These are phyloP conservation scores for Pyrus communis DNA, from an alignment of 306 rosid species.

Conservation along the genomic window DNA sequence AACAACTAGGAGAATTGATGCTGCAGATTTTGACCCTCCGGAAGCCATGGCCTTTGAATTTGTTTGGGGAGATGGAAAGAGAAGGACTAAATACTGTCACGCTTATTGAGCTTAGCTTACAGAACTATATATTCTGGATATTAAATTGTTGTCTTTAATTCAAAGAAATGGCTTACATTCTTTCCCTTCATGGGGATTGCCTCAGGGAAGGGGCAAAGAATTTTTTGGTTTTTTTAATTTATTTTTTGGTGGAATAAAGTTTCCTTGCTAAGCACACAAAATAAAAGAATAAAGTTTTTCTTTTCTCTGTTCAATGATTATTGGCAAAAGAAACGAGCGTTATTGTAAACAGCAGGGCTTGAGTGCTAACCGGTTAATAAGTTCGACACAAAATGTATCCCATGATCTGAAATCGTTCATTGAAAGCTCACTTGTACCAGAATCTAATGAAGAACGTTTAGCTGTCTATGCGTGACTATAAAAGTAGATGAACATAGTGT, in stretches of 20 bases:
- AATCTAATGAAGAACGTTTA: too few relatives aligned
- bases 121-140: background rate
- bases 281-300: conserved; percentile 3
- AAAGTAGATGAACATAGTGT: too few relatives aligned
- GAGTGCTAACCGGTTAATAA: background rate
- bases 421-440: background rate
- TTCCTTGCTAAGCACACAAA: conserved; percentile 6
- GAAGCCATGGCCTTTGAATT: conserved; percentile 47
- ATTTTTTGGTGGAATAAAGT: conserved; percentile 9
- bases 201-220: conserved; percentile 37
- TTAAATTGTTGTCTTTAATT: conserved; percentile 27
- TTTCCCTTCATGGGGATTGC: conserved; percentile 44
- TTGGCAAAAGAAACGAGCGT: background rate
- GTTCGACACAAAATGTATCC: background rate
- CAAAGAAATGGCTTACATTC: conserved; percentile 50
- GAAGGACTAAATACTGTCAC: conserved; percentile 11
- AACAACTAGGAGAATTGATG: conserved; percentile 44
- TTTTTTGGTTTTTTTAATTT: background rate
- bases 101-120: background rate
- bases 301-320: background rate
- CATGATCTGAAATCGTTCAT: too few relatives aligned
- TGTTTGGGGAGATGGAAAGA: conserved; percentile 1
- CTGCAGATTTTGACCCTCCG: conserved; percentile 55
- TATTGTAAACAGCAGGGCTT: background rate
- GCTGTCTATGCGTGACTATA: too few relatives aligned